Conservation (phyloP, 805 yeast species). For the Hanseniaspora clermontiae region DNA sequence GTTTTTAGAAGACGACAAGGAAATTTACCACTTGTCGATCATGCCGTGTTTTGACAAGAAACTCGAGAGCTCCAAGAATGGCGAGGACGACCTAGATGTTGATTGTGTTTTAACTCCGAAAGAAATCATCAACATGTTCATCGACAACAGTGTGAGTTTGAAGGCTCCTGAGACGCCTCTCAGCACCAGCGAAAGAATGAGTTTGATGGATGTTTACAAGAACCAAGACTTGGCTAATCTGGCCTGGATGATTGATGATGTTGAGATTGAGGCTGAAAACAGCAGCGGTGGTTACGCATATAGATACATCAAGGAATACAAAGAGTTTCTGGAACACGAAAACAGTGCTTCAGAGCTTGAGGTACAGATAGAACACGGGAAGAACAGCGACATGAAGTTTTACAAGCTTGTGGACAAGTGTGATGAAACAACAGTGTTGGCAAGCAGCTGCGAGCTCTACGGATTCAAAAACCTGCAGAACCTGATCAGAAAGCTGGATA, state of each 20-base stretch:
- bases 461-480: constrained; percentile 94
- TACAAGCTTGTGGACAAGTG: constrained; percentile 35
- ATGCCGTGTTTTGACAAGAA: constrained; percentile 99
- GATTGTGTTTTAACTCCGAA: constrained; percentile 91
- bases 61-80: constrained; percentile 74
- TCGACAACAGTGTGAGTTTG: constrained; percentile 28
- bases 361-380: constrained; percentile 42
- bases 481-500: constrained; percentile 58
- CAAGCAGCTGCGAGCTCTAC: constrained; percentile 57
- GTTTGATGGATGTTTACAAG: background rate
- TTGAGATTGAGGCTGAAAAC: constrained; percentile 73
- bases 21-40: constrained; percentile 66
- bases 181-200: background rate
- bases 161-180: background rate
- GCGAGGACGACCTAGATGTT: constrained; percentile 56
- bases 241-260: constrained; percentile 32
- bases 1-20: constrained; percentile 27
- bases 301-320: constrained; percentile 41
- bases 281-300: constrained; percentile 82
- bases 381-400: constrained; percentile 68
- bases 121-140: constrained; percentile 64
- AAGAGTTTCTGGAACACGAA: constrained; percentile 14
- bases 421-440: constrained; percentile 29
- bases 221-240: constrained; percentile 16
- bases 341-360: constrained; percentile 16